These are phyloP conservation scores for Alternaria sp. DNA, from an alignment of 2,329 filamentous ascomycete genomes.

Conservation along the genomic window DNA sequence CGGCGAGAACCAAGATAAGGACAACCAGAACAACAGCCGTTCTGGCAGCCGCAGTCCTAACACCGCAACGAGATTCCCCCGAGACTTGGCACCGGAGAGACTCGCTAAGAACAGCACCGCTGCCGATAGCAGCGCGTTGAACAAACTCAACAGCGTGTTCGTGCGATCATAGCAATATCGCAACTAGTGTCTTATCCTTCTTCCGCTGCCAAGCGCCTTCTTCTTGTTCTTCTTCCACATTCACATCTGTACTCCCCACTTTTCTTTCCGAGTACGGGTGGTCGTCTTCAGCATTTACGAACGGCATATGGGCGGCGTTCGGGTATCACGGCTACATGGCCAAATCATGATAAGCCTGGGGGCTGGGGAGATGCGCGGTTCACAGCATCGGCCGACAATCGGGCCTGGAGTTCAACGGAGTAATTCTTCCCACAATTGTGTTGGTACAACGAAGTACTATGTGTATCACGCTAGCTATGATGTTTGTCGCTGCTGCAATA, in stretches of 20 bases:
- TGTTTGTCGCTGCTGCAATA: background rate
- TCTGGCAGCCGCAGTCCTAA: slow-evolving; percentile 52
- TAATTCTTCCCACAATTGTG: background rate
- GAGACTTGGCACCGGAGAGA: slow-evolving; percentile 41
- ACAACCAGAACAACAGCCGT: slow-evolving; percentile 45
- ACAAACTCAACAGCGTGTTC: slow-evolving; percentile 45
- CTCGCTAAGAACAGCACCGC: slow-evolving; percentile 42
- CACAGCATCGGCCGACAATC: slow-evolving; percentile 3
- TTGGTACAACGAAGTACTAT: background rate
- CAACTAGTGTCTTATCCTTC: background rate
- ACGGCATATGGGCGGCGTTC: slow-evolving; percentile 40
- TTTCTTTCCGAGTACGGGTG: slow-evolving; percentile 1
- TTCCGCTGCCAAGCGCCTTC: background rate
- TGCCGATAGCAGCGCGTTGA: slow-evolving; percentile 38
- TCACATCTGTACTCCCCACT: background rate
- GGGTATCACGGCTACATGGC: slow-evolving; percentile 1
- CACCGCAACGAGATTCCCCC: slow-evolving; percentile 34
- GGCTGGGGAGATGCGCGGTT: background rate
- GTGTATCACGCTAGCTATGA: background rate
- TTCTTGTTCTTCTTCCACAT: background rate
- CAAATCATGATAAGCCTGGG: slow-evolving; percentile 1
- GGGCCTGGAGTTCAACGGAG: slow-evolving; percentile 4
- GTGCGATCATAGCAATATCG: slow-evolving; percentile 29
- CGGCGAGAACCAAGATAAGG: slow-evolving; percentile 32
- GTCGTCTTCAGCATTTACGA: slow-evolving; percentile 28